Base-by-base conservation (phyloP, 2,329 filamentous ascomycete species). In the Elsinoe fawcettii region DNA sequence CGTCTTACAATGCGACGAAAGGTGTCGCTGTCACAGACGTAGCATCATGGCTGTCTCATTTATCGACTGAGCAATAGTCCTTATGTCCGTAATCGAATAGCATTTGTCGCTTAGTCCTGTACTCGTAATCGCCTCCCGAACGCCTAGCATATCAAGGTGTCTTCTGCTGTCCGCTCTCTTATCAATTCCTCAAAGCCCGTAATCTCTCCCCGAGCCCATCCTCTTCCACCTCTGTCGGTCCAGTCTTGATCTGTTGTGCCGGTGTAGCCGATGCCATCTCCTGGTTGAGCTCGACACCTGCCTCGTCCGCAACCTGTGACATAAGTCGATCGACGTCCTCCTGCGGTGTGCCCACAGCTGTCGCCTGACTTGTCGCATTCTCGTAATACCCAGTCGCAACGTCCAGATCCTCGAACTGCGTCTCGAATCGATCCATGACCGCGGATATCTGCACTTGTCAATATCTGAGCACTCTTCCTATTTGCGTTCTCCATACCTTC, bases 311-410 rank as follows among this genome's bases (percentile, higher is more conserved):
- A 43, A 93, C 82, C 73, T 95, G 87, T 62, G 83, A 86, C 73
- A 95, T 86, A 61, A 95, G 74, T 63, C 89, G 84, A 70, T 95
- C 90, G 1, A 95, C 89, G 63, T 91, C 89, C 64, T 95, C 90
- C 69, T 95, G 82, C 73, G 75, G 88, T 74, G 75, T 91, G 70
- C 77, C 88, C 69, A 75, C 86, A 66, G 72, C 88, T 70, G 90
- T 95, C 36, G 86, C 87, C 60, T 87, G 85, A 20, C 82, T 84
- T 61, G 91, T 92, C 59, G 89, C 88, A 67, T 91, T 90, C 71
- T 92, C 88, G 73, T 93, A 93, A 73, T 91, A 90, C 63, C 84
- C 75, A 7, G 75, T 76, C 39, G 74, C 75, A 41, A 77, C 75
- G 60, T 79, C 76, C 43, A 79, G 68, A 63, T 78, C 74, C 59